Conservation (phyloP, 2,329 filamentous ascomycete genomes). For the Colletotrichum melonis region DNA sequence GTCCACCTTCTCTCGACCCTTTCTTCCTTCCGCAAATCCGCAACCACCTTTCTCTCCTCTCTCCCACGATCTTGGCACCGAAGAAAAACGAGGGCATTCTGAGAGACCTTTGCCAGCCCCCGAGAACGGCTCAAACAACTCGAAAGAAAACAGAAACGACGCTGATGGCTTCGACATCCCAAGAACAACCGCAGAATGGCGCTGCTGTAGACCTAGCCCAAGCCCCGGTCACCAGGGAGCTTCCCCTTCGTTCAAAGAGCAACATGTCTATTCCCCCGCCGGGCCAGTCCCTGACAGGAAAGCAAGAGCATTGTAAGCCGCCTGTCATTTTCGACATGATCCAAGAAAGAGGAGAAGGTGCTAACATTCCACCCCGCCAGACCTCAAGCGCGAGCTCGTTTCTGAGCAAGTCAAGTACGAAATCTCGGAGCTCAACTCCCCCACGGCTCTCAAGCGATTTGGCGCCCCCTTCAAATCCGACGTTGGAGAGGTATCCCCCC, state of each 20-base stretch:
- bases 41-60: not conserved
- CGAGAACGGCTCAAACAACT: not conserved
- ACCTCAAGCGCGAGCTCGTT: constrained; percentile 95
- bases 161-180: constrained; percentile 35
- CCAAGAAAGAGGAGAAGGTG: not conserved
- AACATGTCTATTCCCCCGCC: constrained; percentile 48
- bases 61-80: constrained; percentile 19
- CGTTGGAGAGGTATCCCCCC: constrained; percentile 89
- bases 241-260: constrained; percentile 42
- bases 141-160: not conserved
- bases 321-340: not conserved
- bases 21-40: not conserved
- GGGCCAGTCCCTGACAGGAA: constrained; percentile 79
- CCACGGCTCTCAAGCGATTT: constrained; percentile 93
- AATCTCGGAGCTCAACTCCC: constrained; percentile 92
- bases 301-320: constrained; percentile 95
- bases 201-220: constrained; percentile 28
- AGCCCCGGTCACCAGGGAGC: constrained; percentile 22
- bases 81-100: not conserved
- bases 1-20: constrained; percentile 3
- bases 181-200: constrained; percentile 35
- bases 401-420: constrained; percentile 90
- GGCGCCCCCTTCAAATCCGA: constrained; percentile 95
- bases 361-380: constrained; percentile 54
- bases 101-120: not conserved